Percentiles rank a stretch among this genome's conserved stretches.
phyloP scores from a whole-genome alignment of 2,329 filamentous ascomycete genomes.

The Alternaria ethzedia region DNA sequence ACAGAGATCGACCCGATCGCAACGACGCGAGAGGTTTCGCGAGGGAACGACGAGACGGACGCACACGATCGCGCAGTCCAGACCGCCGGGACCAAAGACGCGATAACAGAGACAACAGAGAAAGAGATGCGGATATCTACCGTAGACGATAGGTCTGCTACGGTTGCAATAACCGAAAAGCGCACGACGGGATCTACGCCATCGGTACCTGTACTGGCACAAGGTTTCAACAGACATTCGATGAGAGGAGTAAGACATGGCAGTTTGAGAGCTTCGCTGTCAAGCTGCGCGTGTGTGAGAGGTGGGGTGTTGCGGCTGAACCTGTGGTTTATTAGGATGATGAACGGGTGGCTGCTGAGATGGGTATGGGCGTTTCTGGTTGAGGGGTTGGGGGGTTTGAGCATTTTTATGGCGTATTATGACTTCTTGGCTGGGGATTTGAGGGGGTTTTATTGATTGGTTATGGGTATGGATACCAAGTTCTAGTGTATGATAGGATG shows the following conservation, averaged over 20 bases:
- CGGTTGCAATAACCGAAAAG: not conserved
- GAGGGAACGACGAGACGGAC: slow-evolving; percentile 36
- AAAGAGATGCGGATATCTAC: slow-evolving; percentile 41
- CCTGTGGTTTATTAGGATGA: not conserved
- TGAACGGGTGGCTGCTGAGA: not conserved
- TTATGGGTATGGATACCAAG: not conserved
- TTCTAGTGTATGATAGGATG: not conserved
- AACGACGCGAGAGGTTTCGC: slow-evolving; percentile 33
- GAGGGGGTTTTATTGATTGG: not conserved
- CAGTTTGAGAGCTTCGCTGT: not conserved
- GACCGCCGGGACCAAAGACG: slow-evolving; percentile 38
- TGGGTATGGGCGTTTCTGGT: not conserved
- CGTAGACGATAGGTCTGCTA: slow-evolving; percentile 22
- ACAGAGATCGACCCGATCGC: slow-evolving; percentile 32
- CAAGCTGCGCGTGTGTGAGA: not conserved
- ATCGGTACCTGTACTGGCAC: not conserved
- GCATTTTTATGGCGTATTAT: not conserved
- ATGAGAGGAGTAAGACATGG: not conserved
- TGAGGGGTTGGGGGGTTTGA: not conserved
- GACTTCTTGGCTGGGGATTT: not conserved
- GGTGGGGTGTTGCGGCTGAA: not conserved
- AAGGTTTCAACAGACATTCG: not conserved
- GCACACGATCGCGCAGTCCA: slow-evolving; percentile 45
- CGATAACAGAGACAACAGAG: slow-evolving; percentile 24
- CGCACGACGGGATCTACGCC: not conserved